Evolutionary conservation across 164 flowering plant genomes (phyloP).

Genomic region (Vitis rupestris): DNA sequence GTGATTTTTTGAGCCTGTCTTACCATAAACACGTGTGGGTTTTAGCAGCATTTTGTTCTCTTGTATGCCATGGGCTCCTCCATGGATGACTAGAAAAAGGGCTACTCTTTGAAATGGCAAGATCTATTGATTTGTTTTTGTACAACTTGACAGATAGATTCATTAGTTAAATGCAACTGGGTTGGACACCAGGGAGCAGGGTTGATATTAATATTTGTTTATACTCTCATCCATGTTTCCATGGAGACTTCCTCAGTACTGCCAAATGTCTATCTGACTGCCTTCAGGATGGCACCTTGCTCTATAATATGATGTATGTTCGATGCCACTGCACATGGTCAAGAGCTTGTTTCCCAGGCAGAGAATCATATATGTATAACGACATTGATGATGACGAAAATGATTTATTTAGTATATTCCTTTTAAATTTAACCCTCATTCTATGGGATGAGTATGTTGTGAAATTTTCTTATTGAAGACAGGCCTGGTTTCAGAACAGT

Average conservation of each 20-base stretch:
- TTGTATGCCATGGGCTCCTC: no score
- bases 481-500: no score
- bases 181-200: background rate
- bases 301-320: background rate
- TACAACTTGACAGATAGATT: conserved; percentile 1
- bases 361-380: no score
- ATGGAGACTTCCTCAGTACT: conserved; percentile 3
- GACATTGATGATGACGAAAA: no score
- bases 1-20: background rate
- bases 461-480: no score
- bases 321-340: conserved; percentile 5
- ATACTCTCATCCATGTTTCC: conserved; percentile 2
- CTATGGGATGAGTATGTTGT: no score
- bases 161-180: background rate
- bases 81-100: no score
- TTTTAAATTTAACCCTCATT: background rate
- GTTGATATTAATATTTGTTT: background rate
- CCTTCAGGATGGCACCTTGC: background rate
- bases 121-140: no score
- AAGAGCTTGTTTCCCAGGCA: background rate
- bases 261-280: background rate
- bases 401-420: no score
- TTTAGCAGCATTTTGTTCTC: background rate
- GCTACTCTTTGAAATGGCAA: no score
- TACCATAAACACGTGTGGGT: conserved; percentile 20